Evolutionary conservation across 345 rosid genomes (phyloP).

Genomic region (Dipteronia dyeriana): DNA sequence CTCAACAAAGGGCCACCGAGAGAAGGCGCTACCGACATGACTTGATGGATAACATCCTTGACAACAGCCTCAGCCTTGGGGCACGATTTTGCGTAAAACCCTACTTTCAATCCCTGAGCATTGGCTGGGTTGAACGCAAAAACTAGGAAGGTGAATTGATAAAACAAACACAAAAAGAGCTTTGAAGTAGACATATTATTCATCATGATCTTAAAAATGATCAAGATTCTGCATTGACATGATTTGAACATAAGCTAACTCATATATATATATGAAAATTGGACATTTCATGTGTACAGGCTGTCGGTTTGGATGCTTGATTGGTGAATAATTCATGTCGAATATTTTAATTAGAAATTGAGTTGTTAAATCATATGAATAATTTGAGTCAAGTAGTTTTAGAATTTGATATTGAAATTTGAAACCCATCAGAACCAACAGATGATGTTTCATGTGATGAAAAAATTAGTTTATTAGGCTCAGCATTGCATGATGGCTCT

Average conservation of each 20-base stretch:
- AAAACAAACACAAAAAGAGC: constrained; percentile 26
- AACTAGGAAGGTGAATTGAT: constrained; percentile 25
- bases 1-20: constrained; percentile 65
- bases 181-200: constrained; percentile 35
- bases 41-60: constrained; percentile 23
- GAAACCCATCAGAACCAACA: too few relatives aligned
- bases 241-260: background rate
- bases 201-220: background rate
- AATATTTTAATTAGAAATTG: background rate
- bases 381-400: too few relatives aligned
- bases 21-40: constrained; percentile 42
- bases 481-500: background rate
- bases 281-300: background rate
- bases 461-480: background rate
- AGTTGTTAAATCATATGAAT: background rate
- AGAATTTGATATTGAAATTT: too few relatives aligned
- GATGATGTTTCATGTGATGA: background rate
- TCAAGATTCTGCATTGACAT: background rate
- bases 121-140: constrained; percentile 24
- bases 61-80: constrained; percentile 54
- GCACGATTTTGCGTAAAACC: constrained; percentile 55
- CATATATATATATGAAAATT: background rate
- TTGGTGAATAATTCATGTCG: background rate
- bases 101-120: constrained; percentile 44
- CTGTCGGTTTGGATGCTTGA: background rate